Evolutionary conservation across 1,284 basidiomycete genomes (phyloP).

Genomic region (Butyriboletus appendiculatus): DNA sequence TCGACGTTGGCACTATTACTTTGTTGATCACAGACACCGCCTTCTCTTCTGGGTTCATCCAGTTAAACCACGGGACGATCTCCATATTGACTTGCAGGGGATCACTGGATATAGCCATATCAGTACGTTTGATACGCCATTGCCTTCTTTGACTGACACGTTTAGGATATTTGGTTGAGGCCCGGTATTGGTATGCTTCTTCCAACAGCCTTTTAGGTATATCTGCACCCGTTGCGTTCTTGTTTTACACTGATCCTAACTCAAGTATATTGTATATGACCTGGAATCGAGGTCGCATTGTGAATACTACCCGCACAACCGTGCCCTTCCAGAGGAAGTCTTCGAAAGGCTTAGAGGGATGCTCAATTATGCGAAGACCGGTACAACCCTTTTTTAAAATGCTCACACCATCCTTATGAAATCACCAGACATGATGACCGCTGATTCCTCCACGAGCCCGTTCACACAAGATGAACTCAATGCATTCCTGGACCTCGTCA

Average conservation of each 20-base stretch:
- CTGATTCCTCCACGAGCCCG: conserved; percentile 22
- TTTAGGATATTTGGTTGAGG: conserved; percentile 19
- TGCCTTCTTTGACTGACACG: neutral
- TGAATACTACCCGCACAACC: conserved; percentile 21
- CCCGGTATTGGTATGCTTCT: conserved; percentile 16
- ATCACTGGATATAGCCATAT: conserved; percentile 12
- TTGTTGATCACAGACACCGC: conserved; percentile 19
- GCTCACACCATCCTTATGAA: neutral
- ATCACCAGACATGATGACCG: conserved; percentile 18
- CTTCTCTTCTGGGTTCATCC: conserved; percentile 24
- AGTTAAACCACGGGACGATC: neutral
- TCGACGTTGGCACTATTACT: conserved; percentile 16
- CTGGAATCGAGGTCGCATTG: conserved; percentile 16
- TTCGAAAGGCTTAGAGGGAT: conserved; percentile 21
- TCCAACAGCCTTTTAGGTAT: neutral
- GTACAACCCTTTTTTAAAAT: conserved; percentile 1
- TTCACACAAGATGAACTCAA: conserved; percentile 16
- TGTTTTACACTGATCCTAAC: neutral
- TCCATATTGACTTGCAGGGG: conserved; percentile 9
- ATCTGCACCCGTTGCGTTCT: neutral
- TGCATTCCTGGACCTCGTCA: conserved; percentile 18
- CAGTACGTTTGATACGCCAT: conserved; percentile 8
- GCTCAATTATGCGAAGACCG: conserved; percentile 22
- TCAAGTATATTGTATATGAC: neutral
- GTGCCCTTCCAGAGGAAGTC: conserved; percentile 3